phyloP scores from a whole-genome alignment of 306 rosid genomes.

The Trifolium repens region DNA sequence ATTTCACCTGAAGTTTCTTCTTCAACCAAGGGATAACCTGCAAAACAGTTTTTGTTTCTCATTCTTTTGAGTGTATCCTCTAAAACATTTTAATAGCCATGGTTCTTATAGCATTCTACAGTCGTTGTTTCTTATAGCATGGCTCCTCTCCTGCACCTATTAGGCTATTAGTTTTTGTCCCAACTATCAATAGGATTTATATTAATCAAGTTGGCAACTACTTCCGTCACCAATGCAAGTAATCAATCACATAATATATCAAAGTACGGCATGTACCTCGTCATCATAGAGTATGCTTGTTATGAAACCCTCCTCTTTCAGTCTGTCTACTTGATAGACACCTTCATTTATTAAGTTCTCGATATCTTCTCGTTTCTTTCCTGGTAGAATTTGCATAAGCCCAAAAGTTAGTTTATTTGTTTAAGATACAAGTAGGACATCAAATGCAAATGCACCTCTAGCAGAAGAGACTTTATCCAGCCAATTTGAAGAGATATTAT shows the following conservation, averaged over 20 bases:
- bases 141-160: no score
- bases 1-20: constrained; percentile 70
- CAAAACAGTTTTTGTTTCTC: constrained; percentile 39
- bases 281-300: constrained; percentile 83
- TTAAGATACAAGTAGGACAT: constrained; percentile 41
- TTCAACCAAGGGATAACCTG: constrained; percentile 78
- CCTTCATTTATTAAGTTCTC: constrained; percentile 82
- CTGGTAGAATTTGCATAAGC: constrained; percentile 50
- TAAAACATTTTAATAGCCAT: constrained; percentile 20
- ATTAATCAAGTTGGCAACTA: background rate
- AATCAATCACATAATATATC: background rate
- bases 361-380: constrained; percentile 72
- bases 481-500: constrained; percentile 87
- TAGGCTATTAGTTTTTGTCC: background rate
- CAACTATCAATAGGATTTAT: background rate
- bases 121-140: no score
- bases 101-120: no score
- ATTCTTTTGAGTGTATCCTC: constrained; percentile 32
- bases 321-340: constrained; percentile 75
- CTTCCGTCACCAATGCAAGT: constrained; percentile 2
- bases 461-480: constrained; percentile 79
- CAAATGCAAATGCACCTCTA: constrained; percentile 66
- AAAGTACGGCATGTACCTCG: constrained; percentile 59
- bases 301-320: constrained; percentile 90
- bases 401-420: constrained; percentile 33